phyloP scores from a whole-genome alignment of 106 monocot genomes.

The Alisma plantagoaquatica region DNA sequence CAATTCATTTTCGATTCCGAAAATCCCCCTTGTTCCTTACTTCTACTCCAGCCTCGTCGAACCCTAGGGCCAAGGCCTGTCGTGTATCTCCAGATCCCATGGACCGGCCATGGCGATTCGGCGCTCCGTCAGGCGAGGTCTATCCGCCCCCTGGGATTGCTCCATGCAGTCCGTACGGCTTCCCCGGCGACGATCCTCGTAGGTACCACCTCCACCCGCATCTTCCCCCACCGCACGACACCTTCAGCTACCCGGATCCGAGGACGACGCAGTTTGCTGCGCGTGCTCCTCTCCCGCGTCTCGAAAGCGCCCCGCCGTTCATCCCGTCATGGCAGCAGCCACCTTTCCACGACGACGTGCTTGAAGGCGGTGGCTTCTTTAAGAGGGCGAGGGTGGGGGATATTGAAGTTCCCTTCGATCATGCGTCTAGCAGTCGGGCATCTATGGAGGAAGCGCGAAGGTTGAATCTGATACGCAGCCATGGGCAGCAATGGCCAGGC shows the following conservation, averaged over 20 bases:
- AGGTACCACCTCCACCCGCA: background rate
- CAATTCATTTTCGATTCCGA: too few relatives aligned
- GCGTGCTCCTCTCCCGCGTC: too few relatives aligned
- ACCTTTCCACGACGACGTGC: background rate
- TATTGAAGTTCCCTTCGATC: background rate
- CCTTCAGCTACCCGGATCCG: background rate
- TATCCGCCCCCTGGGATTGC: background rate
- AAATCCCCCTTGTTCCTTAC: too few relatives aligned
- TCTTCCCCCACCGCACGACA: background rate
- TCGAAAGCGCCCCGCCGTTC: too few relatives aligned
- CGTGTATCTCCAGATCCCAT: too few relatives aligned
- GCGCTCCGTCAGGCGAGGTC: background rate
- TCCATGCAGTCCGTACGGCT: background rate
- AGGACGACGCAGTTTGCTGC: too few relatives aligned
- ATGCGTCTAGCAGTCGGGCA: background rate
- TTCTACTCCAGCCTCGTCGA: background rate
- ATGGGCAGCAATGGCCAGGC: constrained; percentile 40
- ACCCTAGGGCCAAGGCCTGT: background rate
- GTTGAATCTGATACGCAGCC: constrained; percentile 52
- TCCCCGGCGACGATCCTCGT: background rate
- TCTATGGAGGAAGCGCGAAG: constrained; percentile 47
- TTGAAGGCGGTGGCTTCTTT: background rate
- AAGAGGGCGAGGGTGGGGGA: constrained; percentile 5
- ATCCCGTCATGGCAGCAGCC: background rate
- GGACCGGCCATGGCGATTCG: background rate